phyloP scores from a whole-genome alignment of 2,329 filamentous ascomycete species.

The Didymella segeticola region DNA sequence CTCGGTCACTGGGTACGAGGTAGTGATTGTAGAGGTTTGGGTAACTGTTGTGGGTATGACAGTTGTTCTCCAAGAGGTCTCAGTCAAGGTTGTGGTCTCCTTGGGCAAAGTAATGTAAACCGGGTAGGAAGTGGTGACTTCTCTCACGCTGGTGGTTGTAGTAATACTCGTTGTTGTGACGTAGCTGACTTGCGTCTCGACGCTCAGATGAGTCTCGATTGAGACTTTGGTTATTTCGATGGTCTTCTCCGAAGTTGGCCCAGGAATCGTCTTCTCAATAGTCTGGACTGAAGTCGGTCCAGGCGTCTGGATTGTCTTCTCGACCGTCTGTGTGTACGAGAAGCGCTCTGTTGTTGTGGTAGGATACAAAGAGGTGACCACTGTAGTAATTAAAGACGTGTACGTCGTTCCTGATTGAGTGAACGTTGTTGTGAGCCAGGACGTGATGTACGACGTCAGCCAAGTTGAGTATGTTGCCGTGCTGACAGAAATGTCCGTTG shows the following conservation, averaged over 20 bases:
- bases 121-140: not conserved
- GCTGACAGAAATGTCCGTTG: constrained; percentile 8
- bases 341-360: constrained; percentile 2
- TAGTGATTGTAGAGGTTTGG: not conserved
- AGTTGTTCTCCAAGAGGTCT: not conserved
- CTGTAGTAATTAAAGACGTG: not conserved
- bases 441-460: constrained; percentile 4
- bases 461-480: constrained; percentile 11
- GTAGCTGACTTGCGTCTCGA: constrained; percentile 3
- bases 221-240: constrained; percentile 6
- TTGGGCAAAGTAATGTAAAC: not conserved
- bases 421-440: not conserved
- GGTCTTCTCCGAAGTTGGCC: not conserved
- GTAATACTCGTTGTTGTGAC: not conserved
- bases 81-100: not conserved
- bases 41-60: not conserved
- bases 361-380: not conserved
- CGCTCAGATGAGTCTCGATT: constrained; percentile 6
- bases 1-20: not conserved
- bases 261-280: not conserved
- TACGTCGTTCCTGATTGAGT: constrained; percentile 1
- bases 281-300: constrained; percentile 8
- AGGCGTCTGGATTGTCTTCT: constrained; percentile 11
- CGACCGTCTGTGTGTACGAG: constrained; percentile 4
- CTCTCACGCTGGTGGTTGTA: not conserved